Percentiles rank a stretch among this genome's conserved stretches.
Conservation (phyloP, 176 grass and related monocot genomes). For the Bonia amplexicaulis region DNA sequence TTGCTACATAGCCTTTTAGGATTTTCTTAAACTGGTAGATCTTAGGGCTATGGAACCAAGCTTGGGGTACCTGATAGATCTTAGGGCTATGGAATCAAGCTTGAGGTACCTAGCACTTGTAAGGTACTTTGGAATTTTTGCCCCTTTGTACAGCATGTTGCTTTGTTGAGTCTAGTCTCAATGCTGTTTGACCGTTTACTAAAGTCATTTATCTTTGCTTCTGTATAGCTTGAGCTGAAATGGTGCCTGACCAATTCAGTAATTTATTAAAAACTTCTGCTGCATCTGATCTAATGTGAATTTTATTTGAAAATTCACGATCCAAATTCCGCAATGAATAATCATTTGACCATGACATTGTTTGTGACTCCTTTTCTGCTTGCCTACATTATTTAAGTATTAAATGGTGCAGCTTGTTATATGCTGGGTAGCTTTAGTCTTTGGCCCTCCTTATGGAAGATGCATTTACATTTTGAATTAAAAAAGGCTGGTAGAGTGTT, state of each 20-base stretch:
- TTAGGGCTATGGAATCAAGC: background rate
- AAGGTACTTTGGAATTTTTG: background rate
- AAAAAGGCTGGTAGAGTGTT: background rate
- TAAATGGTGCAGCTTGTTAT: background rate
- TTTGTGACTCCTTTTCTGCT: background rate
- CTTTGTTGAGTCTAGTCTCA: background rate
- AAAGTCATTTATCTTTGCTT: background rate
- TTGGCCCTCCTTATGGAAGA: background rate
- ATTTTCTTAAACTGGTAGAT: background rate
- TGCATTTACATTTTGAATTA: background rate
- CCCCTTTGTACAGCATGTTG: background rate
- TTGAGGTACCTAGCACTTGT: background rate
- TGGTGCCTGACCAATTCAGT: background rate
- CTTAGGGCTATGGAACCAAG: background rate
- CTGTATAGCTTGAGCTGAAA: background rate
- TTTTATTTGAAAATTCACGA: background rate
- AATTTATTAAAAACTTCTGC: background rate
- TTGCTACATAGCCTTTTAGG: background rate
- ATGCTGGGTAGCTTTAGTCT: background rate
- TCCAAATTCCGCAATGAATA: background rate
- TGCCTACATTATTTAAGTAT: slow-evolving; percentile 1
- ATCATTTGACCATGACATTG: background rate
- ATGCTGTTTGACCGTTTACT: background rate
- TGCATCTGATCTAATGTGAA: background rate
- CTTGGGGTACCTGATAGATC: background rate